Base-by-base conservation (phyloP, 2,329 filamentous ascomycete genomes). In the Huntiella bhutanensis region DNA sequence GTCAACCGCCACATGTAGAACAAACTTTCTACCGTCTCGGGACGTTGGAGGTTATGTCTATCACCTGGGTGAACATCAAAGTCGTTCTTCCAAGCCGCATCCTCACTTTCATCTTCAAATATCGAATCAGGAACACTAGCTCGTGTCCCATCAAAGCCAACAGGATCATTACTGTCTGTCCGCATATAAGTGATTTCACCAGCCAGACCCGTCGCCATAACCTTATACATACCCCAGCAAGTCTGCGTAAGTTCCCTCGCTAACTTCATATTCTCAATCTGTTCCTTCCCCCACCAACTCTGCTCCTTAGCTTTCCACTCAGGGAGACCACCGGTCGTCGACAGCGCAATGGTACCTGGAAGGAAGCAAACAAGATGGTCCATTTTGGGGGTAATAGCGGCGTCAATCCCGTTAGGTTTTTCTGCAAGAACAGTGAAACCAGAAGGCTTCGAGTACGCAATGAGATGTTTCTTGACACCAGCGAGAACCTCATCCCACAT, bases 1-100 rank as follows among this genome's bases (percentile, higher is more conserved):
- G 91, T 98, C 60, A 98, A 93, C 52, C 91, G 80, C 82, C 88
- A 98, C 86, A 98, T 93, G 65, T 96, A 94, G 57, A 98, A 87
- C 51, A 98, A 66, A 50, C 79, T 87, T 65, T 98, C 91, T n/a
- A 95, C 79, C 0, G 91, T 95, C 66, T 98, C 91, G 0, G 91
- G 91, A 32, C 91, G 75, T 62, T 96, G 91, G 33, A 98, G 69
- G 58, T 98, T 98, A 64, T 96, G 91, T 45, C 71, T 66, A 59
- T 98, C 91, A n/a, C 75, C 71, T n/a, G 65, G 55, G 58, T 92
- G 83, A 57, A 98, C 78, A 12, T 75, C 64, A 55, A 81, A 88
- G 58, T 96, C 91, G 48, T 77, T 63, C 51, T 76, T 76, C 82
- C 86, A 93, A 75, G 69, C 4, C 67, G 55, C 54, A 65, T 52